A percentile compares a stretch with the other conserved stretches of the same genome.
Evolutionary conservation across 1,284 basidiomycete genomes (phyloP).

Genomic region (Phenoliferia sp.): DNA sequence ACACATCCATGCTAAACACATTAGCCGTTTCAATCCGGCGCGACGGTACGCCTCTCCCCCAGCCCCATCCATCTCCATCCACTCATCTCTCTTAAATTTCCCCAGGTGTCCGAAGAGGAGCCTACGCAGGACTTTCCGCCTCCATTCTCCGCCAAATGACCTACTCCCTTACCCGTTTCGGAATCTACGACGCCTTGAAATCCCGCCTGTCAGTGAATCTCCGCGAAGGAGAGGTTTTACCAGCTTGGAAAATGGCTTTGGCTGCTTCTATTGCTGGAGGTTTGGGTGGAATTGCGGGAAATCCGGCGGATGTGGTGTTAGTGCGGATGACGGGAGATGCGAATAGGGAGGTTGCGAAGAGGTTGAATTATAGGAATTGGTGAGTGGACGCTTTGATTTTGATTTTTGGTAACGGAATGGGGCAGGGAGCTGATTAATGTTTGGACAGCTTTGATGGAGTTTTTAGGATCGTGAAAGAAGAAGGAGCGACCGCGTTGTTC

Average conservation of each 20-base stretch:
- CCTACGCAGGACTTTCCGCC: slow-evolving; percentile 63
- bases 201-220: slow-evolving; percentile 51
- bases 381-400: slow-evolving; percentile 9
- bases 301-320: slow-evolving; percentile 59
- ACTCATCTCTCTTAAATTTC: not conserved
- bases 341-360: slow-evolving; percentile 73
- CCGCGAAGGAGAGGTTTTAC: slow-evolving; percentile 37
- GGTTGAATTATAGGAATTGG: slow-evolving; percentile 62
- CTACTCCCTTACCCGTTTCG: slow-evolving; percentile 86
- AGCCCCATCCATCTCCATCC: not conserved
- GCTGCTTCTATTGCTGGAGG: slow-evolving; percentile 49
- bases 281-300: slow-evolving; percentile 57
- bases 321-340: slow-evolving; percentile 84
- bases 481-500: slow-evolving; percentile 66
- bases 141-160: slow-evolving; percentile 90
- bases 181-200: slow-evolving; percentile 88
- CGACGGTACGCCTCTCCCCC: slow-evolving; percentile 23
- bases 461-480: slow-evolving; percentile 59
- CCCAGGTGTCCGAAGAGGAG: slow-evolving; percentile 34
- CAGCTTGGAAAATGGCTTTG: slow-evolving; percentile 71
- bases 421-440: not conserved
- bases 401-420: not conserved
- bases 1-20: slow-evolving; percentile 28
- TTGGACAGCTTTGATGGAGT: slow-evolving; percentile 78
- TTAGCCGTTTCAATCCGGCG: slow-evolving; percentile 24